phyloP scores from a whole-genome alignment of 306 rosid species.

The Glycine tomentella region DNA sequence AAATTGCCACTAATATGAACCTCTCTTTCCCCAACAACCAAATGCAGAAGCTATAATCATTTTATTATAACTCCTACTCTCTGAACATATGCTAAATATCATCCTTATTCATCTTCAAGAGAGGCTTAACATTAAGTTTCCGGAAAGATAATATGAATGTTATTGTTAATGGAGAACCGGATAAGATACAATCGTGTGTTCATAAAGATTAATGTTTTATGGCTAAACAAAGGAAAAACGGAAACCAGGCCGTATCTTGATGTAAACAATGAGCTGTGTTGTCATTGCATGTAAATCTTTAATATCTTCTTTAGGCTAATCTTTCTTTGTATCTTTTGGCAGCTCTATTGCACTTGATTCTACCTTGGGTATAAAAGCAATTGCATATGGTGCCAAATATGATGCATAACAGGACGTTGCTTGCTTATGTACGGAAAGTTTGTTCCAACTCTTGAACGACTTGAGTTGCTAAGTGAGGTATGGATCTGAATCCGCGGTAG shows the following conservation, averaged over 20 bases:
- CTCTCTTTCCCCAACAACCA: too few species aligned
- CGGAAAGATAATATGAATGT: neutral
- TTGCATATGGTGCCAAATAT: conserved; percentile 57
- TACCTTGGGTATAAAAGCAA: conserved; percentile 53
- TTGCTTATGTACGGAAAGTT: conserved; percentile 62
- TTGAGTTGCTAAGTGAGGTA: conserved; percentile 87
- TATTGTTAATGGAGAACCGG: conserved; percentile 17
- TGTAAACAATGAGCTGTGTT: conserved; percentile 25
- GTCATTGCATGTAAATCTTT: neutral
- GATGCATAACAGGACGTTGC: conserved; percentile 63
- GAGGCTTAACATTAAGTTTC: conserved; percentile 58
- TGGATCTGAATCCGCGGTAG: neutral
- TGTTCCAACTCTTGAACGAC: conserved; percentile 81
- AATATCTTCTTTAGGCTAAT: conserved; percentile 21
- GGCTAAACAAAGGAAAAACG: neutral
- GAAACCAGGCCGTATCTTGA: neutral
- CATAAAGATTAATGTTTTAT: neutral
- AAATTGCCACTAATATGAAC: too few species aligned
- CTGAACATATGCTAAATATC: conserved; percentile 79
- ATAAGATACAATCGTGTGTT: neutral
- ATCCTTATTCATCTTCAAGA: conserved; percentile 84
- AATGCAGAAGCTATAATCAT: conserved; percentile 56
- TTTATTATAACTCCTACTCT: conserved; percentile 68
- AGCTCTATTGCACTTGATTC: conserved; percentile 62
- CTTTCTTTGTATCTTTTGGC: conserved; percentile 41